Conservation (phyloP, 2,329 filamentous ascomycete species). For the Sporothrix pallida region DNA sequence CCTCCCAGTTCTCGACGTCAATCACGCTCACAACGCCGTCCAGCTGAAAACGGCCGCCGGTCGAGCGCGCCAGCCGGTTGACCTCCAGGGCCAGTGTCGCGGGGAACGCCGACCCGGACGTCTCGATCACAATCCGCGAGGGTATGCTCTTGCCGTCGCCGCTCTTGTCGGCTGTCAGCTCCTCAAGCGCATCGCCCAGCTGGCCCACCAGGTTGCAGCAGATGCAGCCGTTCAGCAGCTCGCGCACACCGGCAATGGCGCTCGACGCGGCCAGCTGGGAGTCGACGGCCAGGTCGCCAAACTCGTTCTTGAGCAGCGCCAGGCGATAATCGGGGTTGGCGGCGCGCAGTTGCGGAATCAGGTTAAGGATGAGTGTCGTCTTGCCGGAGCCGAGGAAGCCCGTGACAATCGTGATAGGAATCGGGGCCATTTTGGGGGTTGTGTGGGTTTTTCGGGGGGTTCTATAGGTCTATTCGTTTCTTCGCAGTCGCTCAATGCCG, state of each 20-base stretch:
- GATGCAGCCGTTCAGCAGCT: conserved; percentile 96
- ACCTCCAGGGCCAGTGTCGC: conserved; percentile 91
- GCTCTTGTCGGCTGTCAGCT: conserved; percentile 61
- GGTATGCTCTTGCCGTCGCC: conserved; percentile 50
- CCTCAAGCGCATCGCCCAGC: conserved; percentile 76
- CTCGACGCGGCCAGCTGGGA: conserved; percentile 83
- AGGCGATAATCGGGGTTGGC: conserved; percentile 78
- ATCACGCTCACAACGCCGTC: conserved; percentile 90
- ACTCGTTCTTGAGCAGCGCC: conserved; percentile 96
- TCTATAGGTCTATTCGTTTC: not conserved
- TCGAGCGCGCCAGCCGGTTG: conserved; percentile 76
- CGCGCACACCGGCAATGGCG: conserved; percentile 86
- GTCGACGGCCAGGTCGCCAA: conserved; percentile 92
- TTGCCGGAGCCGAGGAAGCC: conserved; percentile 97
- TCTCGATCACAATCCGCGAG: conserved; percentile 93
- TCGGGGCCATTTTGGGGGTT: conserved; percentile 62
- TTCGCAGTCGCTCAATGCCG: not conserved
- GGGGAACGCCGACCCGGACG: conserved; percentile 84
- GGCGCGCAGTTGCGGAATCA: conserved; percentile 86
- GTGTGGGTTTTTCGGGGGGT: not conserved
- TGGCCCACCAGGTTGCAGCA: conserved; percentile 98
- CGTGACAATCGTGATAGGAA: conserved; percentile 92
- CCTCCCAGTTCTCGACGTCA: conserved; percentile 93
- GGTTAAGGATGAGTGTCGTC: conserved; percentile 92
- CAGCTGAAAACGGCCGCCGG: conserved; percentile 69